Evolutionary conservation across 352 stramenopile species (phyloP).

Genomic region (Phytophthora pluvialis): DNA sequence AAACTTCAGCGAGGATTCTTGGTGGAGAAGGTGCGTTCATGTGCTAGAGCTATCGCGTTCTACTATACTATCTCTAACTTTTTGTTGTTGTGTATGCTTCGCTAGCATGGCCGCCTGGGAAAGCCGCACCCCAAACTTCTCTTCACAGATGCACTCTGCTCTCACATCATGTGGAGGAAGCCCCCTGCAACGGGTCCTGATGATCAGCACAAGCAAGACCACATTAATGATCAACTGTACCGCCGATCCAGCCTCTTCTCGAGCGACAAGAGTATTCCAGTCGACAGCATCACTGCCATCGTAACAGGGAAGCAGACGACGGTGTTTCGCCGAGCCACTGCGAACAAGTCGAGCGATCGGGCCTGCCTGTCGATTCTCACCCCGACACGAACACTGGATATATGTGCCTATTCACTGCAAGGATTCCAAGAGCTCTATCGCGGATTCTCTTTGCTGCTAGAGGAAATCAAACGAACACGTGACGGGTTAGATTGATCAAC

Average conservation of each 20-base stretch:
- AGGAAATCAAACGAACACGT: conserved; percentile 30
- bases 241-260: conserved; percentile 28
- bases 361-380: conserved; percentile 51
- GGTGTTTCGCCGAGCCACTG: conserved; percentile 41
- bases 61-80: background rate
- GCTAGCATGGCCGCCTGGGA: conserved; percentile 43
- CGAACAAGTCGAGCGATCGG: conserved; percentile 33
- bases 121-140: conserved; percentile 49
- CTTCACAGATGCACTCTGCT: conserved; percentile 43
- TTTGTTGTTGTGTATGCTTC: background rate
- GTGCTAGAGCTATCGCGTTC: background rate
- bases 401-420: conserved; percentile 41
- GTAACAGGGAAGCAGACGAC: conserved; percentile 46
- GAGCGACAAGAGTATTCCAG: conserved; percentile 39
- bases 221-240: conserved; percentile 4
- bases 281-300: conserved; percentile 43
- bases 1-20: conserved; percentile 47
- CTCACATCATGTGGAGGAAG: conserved; percentile 51
- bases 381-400: conserved; percentile 46
- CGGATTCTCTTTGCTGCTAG: conserved; percentile 39
- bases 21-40: conserved; percentile 51
- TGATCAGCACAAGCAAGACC: conserved; percentile 11
- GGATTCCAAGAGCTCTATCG: conserved; percentile 43
- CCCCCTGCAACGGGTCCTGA: conserved; percentile 3
- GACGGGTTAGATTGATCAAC: conserved; percentile 25